Percentiles rank a stretch among this genome's conserved stretches.
Conservation (phyloP, 148 eudicot genomes). For the Rheum nobile region DNA sequence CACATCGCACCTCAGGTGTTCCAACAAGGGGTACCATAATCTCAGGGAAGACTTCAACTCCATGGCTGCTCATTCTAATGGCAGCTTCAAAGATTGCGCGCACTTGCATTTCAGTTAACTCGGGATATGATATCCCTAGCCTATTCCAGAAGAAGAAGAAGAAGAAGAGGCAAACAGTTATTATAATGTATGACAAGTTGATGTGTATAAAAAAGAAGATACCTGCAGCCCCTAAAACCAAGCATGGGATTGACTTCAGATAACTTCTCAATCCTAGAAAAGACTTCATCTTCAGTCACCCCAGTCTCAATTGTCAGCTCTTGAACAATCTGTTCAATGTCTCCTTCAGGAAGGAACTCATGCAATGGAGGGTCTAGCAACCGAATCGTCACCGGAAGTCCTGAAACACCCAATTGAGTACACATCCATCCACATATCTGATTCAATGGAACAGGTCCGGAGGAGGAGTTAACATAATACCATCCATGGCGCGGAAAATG, state of each 20-base stretch:
- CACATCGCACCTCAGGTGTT: slow-evolving; percentile 58
- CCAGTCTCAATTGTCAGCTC: slow-evolving; percentile 69
- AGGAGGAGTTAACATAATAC: slow-evolving; percentile 37
- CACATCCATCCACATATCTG: background rate
- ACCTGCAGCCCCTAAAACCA: slow-evolving; percentile 99
- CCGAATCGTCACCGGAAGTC: slow-evolving; percentile 92
- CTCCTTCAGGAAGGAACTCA: slow-evolving; percentile 97
- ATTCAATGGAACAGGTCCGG: background rate
- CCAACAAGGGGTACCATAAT: slow-evolving; percentile 99
- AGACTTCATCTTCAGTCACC: slow-evolving; percentile 77
- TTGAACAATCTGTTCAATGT: slow-evolving; percentile 68
- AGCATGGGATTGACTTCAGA: slow-evolving; percentile 99
- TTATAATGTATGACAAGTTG: background rate
- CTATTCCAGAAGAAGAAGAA: slow-evolving; percentile 24
- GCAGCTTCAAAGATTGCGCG: slow-evolving; percentile 93
- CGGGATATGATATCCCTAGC: slow-evolving; percentile 95
- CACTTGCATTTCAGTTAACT: slow-evolving; percentile 93
- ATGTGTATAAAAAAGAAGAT: background rate
- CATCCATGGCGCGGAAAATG: slow-evolving; percentile 97
- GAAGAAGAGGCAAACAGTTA: background rate
- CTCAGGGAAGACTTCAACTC: slow-evolving; percentile 69
- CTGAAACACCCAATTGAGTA: slow-evolving; percentile 16
- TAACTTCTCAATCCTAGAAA: slow-evolving; percentile 70
- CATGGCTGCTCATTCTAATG: slow-evolving; percentile 68
- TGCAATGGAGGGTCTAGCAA: slow-evolving; percentile 95